phyloP scores from a whole-genome alignment of 2,329 filamentous ascomycete species.

The Trichoderma brevicompactum region DNA sequence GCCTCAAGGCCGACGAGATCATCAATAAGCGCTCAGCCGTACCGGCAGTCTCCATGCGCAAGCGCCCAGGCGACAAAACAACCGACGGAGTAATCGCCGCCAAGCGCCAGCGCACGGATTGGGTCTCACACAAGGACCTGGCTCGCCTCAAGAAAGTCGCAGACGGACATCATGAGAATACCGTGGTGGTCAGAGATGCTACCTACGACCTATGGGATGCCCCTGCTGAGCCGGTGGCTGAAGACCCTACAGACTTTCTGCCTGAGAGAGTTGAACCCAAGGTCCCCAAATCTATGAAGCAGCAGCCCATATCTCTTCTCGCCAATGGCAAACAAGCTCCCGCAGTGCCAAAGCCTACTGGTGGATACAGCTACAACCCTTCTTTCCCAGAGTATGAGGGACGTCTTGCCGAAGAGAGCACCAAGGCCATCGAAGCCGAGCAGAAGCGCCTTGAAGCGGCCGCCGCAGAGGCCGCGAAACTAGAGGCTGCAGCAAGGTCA shows the following conservation, averaged over 20 bases:
- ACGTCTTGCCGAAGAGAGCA: conserved; percentile 73
- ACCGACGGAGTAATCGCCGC: conserved; percentile 72
- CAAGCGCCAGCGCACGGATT: conserved; percentile 78
- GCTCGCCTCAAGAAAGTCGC: conserved; percentile 77
- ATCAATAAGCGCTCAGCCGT: conserved; percentile 82
- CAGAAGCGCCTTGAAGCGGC: conserved; percentile 70
- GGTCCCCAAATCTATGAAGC: conserved; percentile 74
- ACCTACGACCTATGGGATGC: conserved; percentile 80
- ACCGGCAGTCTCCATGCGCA: conserved; percentile 76
- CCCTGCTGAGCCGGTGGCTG: conserved; percentile 47
- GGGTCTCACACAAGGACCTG: conserved; percentile 84
- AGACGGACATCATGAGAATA: conserved; percentile 66
- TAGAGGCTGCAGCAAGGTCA: conserved; percentile 70
- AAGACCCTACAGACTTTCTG: conserved; percentile 59
- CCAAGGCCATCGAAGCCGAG: conserved; percentile 79
- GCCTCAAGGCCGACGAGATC: conserved; percentile 89
- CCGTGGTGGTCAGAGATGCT: conserved; percentile 61
- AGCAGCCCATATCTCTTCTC: conserved; percentile 79
- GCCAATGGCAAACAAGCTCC: conserved; percentile 79
- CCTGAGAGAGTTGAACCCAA: conserved; percentile 68
- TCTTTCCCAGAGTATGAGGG: conserved; percentile 83
- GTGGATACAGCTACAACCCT: conserved; percentile 92
- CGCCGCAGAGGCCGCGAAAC: conserved; percentile 67
- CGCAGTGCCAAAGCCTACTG: conserved; percentile 76
- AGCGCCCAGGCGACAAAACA: conserved; percentile 71